Evolutionary conservation across 73 alveolate genomes (phyloP), one percentile per base, ranked within the genome.

Genomic region (Symbiodinium pilosum): DNA sequence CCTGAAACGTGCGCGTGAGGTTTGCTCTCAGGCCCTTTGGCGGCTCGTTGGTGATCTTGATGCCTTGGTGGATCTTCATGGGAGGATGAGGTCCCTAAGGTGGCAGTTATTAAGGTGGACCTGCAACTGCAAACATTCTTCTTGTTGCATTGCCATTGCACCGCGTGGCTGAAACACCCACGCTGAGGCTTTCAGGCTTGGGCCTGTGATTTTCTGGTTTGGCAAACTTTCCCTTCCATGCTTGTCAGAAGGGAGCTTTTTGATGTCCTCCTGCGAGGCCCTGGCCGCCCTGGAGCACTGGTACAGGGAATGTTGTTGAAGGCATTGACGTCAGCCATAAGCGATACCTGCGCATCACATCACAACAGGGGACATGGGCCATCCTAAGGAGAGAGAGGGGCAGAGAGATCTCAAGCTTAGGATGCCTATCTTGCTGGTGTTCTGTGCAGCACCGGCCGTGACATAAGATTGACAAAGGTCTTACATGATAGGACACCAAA

Each of bases 11-110:
- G 68, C 99, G 99, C 99, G 99, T 99, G 86, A 99, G 93, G 94
- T 99, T 99, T 3, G 99, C 99, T 84, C 99, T 99, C 24, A 99
- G 99, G 47, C 99, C 99, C 99, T 99, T 99, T 21, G 99, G 99
- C 36, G 99, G 99, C 97, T 99, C 99, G 97, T 99, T 99, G 87
- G 99, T 99, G 92, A 99, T 86, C 99, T 99, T 99, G 98, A 99
- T 99, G 43, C 99, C 99, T 88, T 47, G 68, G 71, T 0, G 99
- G 99, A 34, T 99, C n/a, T n/a, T n/a, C n/a, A n/a, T 83, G 16
- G 16, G 16, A 47, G n/a, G 71, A 24, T 21, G 34, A 54, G 26
- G n/a, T 24, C 18, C 71, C 18, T 4, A 30, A 21, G n/a, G 71
- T 54, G 71, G 34, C 18, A 24, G 38, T 59, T n/a, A 8, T 24